Evolutionary conservation across 2,329 filamentous ascomycete species (phyloP).

Genomic region (Dothistroma septosporum): DNA sequence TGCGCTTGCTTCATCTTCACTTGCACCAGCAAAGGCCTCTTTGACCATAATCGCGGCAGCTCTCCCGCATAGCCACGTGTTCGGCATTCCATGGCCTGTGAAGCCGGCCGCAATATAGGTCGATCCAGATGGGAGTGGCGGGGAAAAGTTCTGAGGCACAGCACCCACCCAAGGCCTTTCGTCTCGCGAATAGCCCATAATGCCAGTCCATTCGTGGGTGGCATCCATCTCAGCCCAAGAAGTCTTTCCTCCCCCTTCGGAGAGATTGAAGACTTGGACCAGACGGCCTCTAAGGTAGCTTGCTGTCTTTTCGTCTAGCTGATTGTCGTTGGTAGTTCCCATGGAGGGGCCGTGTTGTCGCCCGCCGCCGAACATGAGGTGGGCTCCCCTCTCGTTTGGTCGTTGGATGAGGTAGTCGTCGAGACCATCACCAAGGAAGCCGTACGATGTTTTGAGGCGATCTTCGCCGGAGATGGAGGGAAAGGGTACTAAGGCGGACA

Average conservation of each 20-base stretch:
- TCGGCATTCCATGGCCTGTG: constrained; percentile 69
- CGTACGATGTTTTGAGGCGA: constrained; percentile 58
- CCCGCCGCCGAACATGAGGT: constrained; percentile 69
- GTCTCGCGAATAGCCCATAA: constrained; percentile 73
- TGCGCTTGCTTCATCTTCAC: constrained; percentile 13
- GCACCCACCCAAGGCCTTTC: constrained; percentile 65
- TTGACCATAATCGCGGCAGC: constrained; percentile 60
- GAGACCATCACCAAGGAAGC: constrained; percentile 56
- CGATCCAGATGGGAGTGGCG: neutral
- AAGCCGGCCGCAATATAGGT: constrained; percentile 41
- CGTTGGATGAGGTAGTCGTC: constrained; percentile 73
- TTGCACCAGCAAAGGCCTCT: constrained; percentile 26
- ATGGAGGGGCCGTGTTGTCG: constrained; percentile 54
- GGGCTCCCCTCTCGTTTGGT: constrained; percentile 48
- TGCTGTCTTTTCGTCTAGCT: constrained; percentile 54
- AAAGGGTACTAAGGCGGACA: constrained; percentile 62
- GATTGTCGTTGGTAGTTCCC: constrained; percentile 58
- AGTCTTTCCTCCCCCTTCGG: constrained; percentile 28
- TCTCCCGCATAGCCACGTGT: constrained; percentile 62
- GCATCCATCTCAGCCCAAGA: constrained; percentile 44
- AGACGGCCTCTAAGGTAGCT: constrained; percentile 51
- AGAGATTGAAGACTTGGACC: constrained; percentile 33
- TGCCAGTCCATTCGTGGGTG: constrained; percentile 64
- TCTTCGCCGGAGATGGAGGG: constrained; percentile 26
- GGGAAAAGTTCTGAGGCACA: constrained; percentile 48